Conservation (phyloP, 176 grass and related monocot genomes). For the Eleusine indica region DNA sequence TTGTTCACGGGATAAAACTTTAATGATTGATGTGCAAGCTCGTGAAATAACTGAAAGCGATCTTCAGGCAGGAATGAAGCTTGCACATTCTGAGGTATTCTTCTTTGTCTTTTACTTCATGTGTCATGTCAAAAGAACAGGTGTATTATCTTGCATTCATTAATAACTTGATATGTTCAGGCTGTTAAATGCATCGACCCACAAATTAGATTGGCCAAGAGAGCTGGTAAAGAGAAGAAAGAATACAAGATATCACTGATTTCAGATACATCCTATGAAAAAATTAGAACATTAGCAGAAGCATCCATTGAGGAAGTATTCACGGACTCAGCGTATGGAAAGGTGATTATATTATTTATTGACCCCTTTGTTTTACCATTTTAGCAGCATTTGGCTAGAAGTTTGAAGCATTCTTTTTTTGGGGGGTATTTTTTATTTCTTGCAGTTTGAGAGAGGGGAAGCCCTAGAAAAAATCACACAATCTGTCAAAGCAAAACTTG, state of each 20-base stretch:
- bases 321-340: slow-evolving; percentile 92
- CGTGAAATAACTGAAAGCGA: slow-evolving; percentile 96
- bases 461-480: slow-evolving; percentile 83
- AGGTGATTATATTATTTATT: slow-evolving; percentile 54
- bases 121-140: background rate
- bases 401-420: slow-evolving; percentile 21
- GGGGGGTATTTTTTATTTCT: slow-evolving; percentile 28
- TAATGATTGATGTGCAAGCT: slow-evolving; percentile 99
- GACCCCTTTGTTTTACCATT: background rate
- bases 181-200: slow-evolving; percentile 96
- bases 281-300: slow-evolving; percentile 87
- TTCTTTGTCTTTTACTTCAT: slow-evolving; percentile 25
- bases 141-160: slow-evolving; percentile 36
- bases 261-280: slow-evolving; percentile 85
- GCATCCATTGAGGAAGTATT: slow-evolving; percentile 88
- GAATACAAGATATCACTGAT: slow-evolving; percentile 92
- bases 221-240: slow-evolving; percentile 88
- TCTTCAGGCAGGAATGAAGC: slow-evolving; percentile 84
- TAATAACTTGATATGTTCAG: slow-evolving; percentile 43
- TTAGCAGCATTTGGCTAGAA: slow-evolving; percentile 4
- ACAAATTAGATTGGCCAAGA: slow-evolving; percentile 87
- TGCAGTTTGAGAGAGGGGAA: slow-evolving; percentile 92
- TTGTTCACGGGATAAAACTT: slow-evolving; percentile 84
- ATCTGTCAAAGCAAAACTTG: slow-evolving; percentile 80
- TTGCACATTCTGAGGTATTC: slow-evolving; percentile 88